Evolutionary conservation across 345 rosid species (phyloP).

Genomic region (Bretschneidera sinensis): DNA sequence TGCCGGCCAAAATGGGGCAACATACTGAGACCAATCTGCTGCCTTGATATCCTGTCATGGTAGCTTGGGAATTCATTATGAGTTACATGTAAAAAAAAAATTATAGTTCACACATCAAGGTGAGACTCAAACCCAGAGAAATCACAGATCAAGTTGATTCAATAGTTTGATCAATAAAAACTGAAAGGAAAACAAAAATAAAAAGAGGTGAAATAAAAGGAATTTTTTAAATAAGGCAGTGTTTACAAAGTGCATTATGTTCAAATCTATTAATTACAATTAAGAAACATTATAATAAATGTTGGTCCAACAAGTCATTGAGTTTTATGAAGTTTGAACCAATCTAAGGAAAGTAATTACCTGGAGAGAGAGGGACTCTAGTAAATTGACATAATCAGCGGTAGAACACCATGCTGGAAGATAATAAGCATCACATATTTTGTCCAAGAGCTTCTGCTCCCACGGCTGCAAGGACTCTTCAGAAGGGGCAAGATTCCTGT

Average conservation of each 20-base stretch:
- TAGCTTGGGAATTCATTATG: neutral
- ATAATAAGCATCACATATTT: conserved; percentile 66
- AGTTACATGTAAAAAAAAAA: neutral
- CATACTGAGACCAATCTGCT: conserved; percentile 79
- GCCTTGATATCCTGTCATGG: conserved; percentile 64
- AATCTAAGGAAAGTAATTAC: conserved; percentile 21
- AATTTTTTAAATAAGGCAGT: too few species aligned
- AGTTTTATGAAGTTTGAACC: too few species aligned
- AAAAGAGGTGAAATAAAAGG: too few species aligned
- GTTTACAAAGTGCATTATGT: neutral
- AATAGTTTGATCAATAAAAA: neutral
- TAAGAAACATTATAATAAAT: neutral
- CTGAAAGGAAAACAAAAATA: neutral
- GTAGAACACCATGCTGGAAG: conserved; percentile 91
- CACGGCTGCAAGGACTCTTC: conserved; percentile 65
- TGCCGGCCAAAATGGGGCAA: conserved; percentile 96
- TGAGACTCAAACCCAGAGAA: neutral
- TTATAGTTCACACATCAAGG: neutral
- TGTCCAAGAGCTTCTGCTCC: conserved; percentile 61
- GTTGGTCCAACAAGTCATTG: neutral
- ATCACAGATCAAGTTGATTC: neutral
- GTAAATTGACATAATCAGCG: conserved; percentile 61
- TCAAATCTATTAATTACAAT: neutral
- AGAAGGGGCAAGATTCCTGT: conserved; percentile 55
- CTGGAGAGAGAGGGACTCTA: conserved; percentile 51